Evolutionary conservation across 257 asterid species (phyloP).

Genomic region (Solanum appendiculatum): DNA sequence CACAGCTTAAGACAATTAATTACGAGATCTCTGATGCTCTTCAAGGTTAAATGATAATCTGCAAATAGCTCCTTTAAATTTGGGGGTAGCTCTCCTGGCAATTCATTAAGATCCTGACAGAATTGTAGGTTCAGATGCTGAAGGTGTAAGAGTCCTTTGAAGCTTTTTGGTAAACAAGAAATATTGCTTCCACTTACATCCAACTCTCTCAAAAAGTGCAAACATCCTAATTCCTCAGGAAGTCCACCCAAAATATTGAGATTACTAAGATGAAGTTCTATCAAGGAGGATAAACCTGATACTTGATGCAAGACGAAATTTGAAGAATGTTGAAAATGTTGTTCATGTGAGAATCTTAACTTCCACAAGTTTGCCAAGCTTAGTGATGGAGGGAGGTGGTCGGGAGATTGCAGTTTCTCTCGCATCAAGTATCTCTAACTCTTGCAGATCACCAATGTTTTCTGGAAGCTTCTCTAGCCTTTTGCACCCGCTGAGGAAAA

Average conservation of each 20-base stretch:
- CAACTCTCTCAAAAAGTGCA: neutral
- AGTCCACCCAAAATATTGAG: neutral
- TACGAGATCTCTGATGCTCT: neutral
- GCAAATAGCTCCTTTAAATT: neutral
- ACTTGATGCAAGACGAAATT: too few species aligned
- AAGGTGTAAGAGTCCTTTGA: neutral
- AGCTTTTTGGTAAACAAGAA: neutral
- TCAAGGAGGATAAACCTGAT: too few species aligned
- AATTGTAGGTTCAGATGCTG: neutral
- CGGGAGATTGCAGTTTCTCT: neutral
- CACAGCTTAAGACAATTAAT: neutral
- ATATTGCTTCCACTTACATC: neutral
- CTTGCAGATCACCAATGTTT: too few species aligned
- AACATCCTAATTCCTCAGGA: neutral
- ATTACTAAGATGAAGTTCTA: neutral
- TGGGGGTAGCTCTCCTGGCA: neutral
- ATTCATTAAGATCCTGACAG: neutral
- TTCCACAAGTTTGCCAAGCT: neutral
- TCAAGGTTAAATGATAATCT: neutral
- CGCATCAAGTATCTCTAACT: fast-evolving
- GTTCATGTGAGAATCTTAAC: neutral
- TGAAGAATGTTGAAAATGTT: too few species aligned
- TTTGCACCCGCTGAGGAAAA: too few species aligned
- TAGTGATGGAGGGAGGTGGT: neutral
- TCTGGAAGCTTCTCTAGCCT: too few species aligned